These are phyloP conservation scores for Botrytis squamosa DNA, from an alignment of 2,329 filamentous ascomycete species.

Conservation along the genomic window DNA sequence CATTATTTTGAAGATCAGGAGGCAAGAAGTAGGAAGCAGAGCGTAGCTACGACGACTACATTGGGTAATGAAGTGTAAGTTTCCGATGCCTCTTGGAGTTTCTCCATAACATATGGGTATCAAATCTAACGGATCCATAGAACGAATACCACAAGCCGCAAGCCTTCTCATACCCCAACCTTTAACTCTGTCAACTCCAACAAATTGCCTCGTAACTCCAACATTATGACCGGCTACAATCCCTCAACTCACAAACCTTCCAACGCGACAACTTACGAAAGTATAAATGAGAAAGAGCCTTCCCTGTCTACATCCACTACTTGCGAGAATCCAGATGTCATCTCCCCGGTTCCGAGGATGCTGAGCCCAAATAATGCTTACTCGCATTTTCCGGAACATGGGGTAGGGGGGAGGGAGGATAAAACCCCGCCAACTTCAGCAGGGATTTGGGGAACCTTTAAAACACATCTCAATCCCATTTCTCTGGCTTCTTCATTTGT, in stretches of 20 bases:
- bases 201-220: background rate
- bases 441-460: background rate
- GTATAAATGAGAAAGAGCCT: background rate
- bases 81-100: background rate
- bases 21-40: conserved; percentile 22
- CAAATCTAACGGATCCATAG: background rate
- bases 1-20: conserved; percentile 30
- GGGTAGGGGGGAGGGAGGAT: accelerated
- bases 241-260: background rate
- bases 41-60: background rate
- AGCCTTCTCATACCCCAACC: background rate
- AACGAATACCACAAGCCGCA: background rate
- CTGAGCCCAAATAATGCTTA: too few species aligned
- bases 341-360: background rate
- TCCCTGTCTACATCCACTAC: background rate
- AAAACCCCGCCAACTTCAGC: background rate
- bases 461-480: background rate
- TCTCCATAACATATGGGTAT: accelerated
- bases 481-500: background rate
- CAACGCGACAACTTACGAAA: background rate
- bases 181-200: background rate
- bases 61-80: conserved; percentile 17
- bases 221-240: background rate
- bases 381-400: background rate
- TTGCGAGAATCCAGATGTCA: background rate